Conservation (phyloP, 768 basidiomycete species). For the Pleurotus giganteus region DNA sequence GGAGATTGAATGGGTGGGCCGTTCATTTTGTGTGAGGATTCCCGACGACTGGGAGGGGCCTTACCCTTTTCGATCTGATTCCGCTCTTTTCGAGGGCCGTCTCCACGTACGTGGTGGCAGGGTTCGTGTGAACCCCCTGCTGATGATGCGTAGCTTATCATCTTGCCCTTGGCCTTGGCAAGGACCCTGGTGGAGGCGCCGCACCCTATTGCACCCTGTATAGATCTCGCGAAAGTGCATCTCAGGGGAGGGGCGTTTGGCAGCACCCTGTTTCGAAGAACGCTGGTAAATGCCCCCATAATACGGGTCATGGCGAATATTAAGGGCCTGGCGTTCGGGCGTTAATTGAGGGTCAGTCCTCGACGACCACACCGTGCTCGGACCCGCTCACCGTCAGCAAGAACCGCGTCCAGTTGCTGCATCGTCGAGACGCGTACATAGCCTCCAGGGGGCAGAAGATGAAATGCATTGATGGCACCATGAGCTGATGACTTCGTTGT, state of each 20-base stretch:
- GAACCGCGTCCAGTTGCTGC: too few species aligned
- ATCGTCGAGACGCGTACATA: neutral
- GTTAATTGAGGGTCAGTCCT: too few species aligned
- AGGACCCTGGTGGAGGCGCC: neutral
- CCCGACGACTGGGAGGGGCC: too few species aligned
- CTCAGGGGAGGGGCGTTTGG: neutral
- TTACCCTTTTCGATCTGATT: neutral
- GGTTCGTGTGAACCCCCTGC: neutral
- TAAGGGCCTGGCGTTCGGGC: too few species aligned
- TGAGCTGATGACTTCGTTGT: neutral
- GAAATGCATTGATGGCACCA: neutral
- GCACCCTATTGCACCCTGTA: neutral
- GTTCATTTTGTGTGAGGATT: too few species aligned
- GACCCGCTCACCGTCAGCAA: neutral
- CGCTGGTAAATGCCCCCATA: neutral
- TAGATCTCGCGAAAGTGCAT: neutral
- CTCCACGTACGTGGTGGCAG: too few species aligned
- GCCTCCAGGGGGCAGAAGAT: neutral
- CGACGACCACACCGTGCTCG: neutral
- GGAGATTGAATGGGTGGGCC: too few species aligned
- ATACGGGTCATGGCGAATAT: neutral
- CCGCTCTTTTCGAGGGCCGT: neutral
- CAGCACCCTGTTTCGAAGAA: neutral
- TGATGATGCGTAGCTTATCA: neutral
- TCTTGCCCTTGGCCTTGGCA: neutral